Conservation (phyloP, 768 basidiomycete species). For the Myochromella boudieri region DNA sequence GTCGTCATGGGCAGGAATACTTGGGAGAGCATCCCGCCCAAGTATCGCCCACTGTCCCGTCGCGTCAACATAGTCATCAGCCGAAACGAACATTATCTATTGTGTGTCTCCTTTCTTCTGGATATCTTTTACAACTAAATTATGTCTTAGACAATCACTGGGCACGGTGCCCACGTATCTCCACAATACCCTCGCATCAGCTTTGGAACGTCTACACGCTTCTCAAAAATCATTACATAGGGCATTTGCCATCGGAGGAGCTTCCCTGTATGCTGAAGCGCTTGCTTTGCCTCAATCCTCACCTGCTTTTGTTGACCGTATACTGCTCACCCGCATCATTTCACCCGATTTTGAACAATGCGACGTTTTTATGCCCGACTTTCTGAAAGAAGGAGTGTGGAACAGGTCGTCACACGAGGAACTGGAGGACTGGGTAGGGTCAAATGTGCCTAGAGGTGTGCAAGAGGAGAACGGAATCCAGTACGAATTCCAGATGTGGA, state of each 20-base stretch:
- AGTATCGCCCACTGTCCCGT: constrained; percentile 76
- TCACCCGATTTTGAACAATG: constrained; percentile 77
- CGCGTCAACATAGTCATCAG: constrained; percentile 81
- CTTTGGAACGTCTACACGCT: constrained; percentile 30
- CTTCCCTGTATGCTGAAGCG: constrained; percentile 74
- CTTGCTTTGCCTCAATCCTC: constrained; percentile 42
- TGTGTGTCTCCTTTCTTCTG: constrained; percentile 63
- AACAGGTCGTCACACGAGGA: constrained; percentile 56
- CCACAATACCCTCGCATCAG: constrained; percentile 41
- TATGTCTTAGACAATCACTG: background rate
- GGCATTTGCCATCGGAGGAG: constrained; percentile 91
- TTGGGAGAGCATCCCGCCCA: constrained; percentile 93
- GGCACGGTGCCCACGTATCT: constrained; percentile 30
- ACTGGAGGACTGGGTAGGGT: constrained; percentile 77
- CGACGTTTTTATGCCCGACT: constrained; percentile 85
- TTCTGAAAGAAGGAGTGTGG: constrained; percentile 60
- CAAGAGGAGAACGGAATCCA: constrained; percentile 81
- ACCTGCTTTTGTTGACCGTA: constrained; percentile 62
- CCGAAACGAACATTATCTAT: constrained; percentile 52
- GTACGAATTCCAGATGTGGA: constrained; percentile 98
- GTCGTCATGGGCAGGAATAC: constrained; percentile 96
- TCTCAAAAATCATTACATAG: constrained; percentile 45
- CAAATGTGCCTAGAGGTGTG: constrained; percentile 71
- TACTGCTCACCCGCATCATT: constrained; percentile 84
- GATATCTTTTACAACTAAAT: background rate